Evolutionary conservation across 257 asterid genomes (phyloP).

Genomic region (Fraxinus quadrangulata): DNA sequence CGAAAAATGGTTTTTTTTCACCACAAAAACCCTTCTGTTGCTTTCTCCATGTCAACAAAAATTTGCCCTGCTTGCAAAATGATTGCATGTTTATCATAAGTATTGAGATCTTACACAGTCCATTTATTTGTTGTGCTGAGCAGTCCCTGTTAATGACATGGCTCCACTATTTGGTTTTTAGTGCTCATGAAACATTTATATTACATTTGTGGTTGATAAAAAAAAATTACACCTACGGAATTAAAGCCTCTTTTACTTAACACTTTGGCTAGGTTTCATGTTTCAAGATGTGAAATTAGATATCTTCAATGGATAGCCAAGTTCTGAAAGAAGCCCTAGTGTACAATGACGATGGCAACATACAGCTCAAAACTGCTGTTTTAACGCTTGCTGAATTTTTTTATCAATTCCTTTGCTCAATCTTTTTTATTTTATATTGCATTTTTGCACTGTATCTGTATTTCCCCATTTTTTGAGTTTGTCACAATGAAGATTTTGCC

Average conservation of each 20-base stretch:
- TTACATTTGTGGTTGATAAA: background rate
- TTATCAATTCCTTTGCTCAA: background rate
- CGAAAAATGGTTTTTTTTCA: background rate
- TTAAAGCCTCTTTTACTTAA: background rate
- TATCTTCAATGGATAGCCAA: background rate
- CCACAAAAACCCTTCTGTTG: background rate
- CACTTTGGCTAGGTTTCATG: background rate
- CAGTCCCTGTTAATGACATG: background rate
- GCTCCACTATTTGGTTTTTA: background rate
- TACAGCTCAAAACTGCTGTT: background rate
- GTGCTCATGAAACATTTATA: background rate
- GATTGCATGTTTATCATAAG: background rate
- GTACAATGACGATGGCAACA: background rate
- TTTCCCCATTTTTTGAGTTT: slow-evolving; percentile 15
- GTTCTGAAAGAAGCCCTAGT: background rate
- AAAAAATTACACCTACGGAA: background rate
- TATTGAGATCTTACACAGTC: background rate
- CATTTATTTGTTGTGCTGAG: background rate
- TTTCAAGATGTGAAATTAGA: background rate
- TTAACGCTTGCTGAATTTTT: background rate
- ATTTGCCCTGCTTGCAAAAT: background rate
- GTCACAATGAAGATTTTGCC: slow-evolving; percentile 1
- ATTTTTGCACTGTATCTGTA: background rate
- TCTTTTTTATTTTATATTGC: background rate
- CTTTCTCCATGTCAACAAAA: background rate